These are phyloP conservation scores for Aspergillus conjunctus DNA, from an alignment of 495 filamentous ascomycete species.

Conservation along the genomic window DNA sequence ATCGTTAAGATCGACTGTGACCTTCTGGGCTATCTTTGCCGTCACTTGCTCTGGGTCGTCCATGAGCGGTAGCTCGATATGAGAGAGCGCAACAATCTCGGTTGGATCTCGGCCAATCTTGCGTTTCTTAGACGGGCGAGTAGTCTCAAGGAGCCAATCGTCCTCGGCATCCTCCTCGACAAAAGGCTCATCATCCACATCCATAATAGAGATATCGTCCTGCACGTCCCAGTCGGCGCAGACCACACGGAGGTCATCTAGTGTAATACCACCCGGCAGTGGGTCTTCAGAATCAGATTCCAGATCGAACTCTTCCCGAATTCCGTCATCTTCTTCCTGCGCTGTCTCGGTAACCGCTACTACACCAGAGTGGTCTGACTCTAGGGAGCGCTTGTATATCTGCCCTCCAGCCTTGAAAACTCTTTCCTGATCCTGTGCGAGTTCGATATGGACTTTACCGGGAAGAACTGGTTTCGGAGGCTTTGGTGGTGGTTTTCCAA, in stretches of 20 bases:
- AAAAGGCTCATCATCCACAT: constrained; percentile 33
- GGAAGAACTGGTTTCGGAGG: constrained; percentile 79
- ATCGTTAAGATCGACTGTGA: constrained; percentile 88
- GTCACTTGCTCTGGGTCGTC: constrained; percentile 66
- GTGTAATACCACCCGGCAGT: constrained; percentile 63
- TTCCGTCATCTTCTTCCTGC: constrained; percentile 58
- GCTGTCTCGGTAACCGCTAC: constrained; percentile 56
- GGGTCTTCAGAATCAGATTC: constrained; percentile 55
- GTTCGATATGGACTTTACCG: constrained; percentile 82
- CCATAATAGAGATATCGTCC: constrained; percentile 42
- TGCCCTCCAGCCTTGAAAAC: constrained; percentile 69
- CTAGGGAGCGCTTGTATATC: constrained; percentile 54
- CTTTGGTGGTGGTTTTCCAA: constrained; percentile 69
- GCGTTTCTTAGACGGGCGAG: constrained; percentile 52
- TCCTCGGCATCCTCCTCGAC: constrained; percentile 51
- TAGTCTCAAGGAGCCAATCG: constrained; percentile 51
- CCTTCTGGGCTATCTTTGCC: constrained; percentile 67
- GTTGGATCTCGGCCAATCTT: constrained; percentile 44
- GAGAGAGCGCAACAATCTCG: constrained; percentile 46
- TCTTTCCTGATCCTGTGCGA: constrained; percentile 78
- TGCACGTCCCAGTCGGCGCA: constrained; percentile 81
- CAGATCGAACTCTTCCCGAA: constrained; percentile 60
- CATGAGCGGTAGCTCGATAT: constrained; percentile 54
- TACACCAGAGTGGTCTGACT: constrained; percentile 59
- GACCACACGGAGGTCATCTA: constrained; percentile 74